Conservation (phyloP, 1,139 yeast species). For the Blastobotrys serpentis region DNA sequence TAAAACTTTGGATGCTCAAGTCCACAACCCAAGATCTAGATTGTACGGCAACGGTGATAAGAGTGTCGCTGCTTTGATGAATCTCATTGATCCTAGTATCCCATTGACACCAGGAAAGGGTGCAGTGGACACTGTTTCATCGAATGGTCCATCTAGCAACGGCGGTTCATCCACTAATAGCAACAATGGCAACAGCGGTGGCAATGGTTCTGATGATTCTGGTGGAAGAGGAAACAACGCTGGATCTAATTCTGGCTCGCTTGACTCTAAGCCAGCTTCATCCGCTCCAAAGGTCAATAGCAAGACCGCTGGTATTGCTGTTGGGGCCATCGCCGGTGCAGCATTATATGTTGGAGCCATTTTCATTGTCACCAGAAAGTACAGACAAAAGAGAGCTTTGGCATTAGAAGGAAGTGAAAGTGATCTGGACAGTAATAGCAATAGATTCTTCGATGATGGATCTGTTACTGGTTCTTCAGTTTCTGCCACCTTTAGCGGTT, state of each 20-base stretch:
- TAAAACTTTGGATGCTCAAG: conserved; percentile 29
- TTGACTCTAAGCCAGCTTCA: conserved; percentile 34
- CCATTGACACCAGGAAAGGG: conserved; percentile 34
- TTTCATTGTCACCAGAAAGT: conserved; percentile 36
- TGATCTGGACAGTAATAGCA: conserved; percentile 11
- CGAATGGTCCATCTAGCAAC: conserved; percentile 17
- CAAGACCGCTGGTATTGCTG: conserved; percentile 41
- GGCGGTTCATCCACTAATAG: conserved; percentile 22
- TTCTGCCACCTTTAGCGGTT: background rate
- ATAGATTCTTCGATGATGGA: conserved; percentile 18
- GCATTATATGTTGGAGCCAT: conserved; percentile 39
- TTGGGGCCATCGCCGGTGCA: conserved; percentile 42
- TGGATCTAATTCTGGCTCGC: conserved; percentile 33
- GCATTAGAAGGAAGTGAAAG: conserved; percentile 14
- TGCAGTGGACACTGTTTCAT: conserved; percentile 20
- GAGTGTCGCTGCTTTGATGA: conserved; percentile 38
- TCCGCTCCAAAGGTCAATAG: conserved; percentile 30
- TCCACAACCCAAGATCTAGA: conserved; percentile 36
- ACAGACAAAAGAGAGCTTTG: conserved; percentile 30
- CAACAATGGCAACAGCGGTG: conserved; percentile 14
- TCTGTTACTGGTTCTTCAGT: conserved; percentile 4
- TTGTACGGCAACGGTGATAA: conserved; percentile 38
- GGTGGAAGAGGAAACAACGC: conserved; percentile 12
- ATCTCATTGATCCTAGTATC: conserved; percentile 41
- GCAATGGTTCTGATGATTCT: conserved; percentile 14